Base-by-base conservation (phyloP, 2,329 filamentous ascomycete species). In the Colletotrichum falcatum region DNA sequence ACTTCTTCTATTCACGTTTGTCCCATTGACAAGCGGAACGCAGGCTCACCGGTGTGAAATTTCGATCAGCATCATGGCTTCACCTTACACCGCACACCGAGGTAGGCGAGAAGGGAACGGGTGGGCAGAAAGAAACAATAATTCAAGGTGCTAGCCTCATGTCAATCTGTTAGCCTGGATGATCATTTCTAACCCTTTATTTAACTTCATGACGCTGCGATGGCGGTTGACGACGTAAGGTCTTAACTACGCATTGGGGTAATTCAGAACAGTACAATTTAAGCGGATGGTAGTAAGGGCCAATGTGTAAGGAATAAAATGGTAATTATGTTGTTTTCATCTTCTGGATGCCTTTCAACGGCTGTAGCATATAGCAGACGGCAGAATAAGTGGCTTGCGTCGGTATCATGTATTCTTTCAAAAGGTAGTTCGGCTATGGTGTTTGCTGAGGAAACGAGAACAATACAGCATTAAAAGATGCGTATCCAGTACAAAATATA, bases 31-130 rank as follows among this genome's bases (percentile, higher is more conserved):
- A 26, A 9, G 20, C 14, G 26, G 60, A 62, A 46, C 46, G 53
- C 60, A 53, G 46, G 42, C 23, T 61, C 58, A 61, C 58, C 60
- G 46, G 28, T 33, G 60, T 53, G 33, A 42, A 16, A 7, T 6
- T 6, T 28, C 18, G 16, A 7, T 14, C n/a, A 53, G 35, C 9
- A 62, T 42, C 18, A 11, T 16, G 33, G 33, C 44, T 37, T 62
- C 60, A 62, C 60, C 46, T 53, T 30, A 53, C 46, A 62, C 60
- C 60, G 26, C 20, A 58, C 61, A 65, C 62, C 53, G 62, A 59
- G 42, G 11, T 12, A 23, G 26, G 11, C n/a, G n/a, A 11, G 12
- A 28, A n/a, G n/a, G 18, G 14, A n/a, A 2, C 18, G 33, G 20
- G 28, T 42, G 18, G 20, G 1, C 26, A 44, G 46, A 30, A 30